Base-by-base conservation (phyloP, 805 yeast genomes). In the Ogataea ganodermae region DNA sequence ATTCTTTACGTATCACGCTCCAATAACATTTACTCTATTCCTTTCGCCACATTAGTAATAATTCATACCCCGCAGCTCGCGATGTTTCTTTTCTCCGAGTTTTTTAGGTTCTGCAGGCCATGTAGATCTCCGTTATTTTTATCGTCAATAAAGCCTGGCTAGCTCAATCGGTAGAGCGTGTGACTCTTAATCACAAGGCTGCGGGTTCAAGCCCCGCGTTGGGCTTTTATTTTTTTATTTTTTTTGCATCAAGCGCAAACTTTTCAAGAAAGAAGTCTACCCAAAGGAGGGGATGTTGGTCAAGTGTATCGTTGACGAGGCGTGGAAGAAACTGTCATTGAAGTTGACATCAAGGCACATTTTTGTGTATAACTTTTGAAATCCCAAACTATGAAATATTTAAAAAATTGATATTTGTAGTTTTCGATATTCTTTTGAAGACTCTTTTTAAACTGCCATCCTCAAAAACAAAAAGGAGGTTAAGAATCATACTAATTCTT, bases 101-200 rank as follows among this genome's bases (percentile, higher is more conserved):
- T 33, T 33, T 13, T 33, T 14, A 6, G 17, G 4, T 9, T 18
- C 7, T 17, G 17, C 35, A 21, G 16, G 12, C 4, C 9, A 6
- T 31, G 35, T 4, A n/a, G 4, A n/a, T n/a, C 21, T 14, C n/a
- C 20, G 22, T 30, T 8, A 16, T 3, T 30, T 30, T 9, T 9
- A 9, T 8, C 23, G 13, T 10, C 17, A n/a, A 28, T 13, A 4
- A 32, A 40, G 44, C 37, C 44, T 30, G 44, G 44, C 17, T 31
- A 38, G 48, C 48, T 45, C 48, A 45, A 45, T 45, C 48, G 48
- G 48, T 45, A 45, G 48, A 45, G 48, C 48, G 48, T 45, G 48
- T 45, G 48, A 45, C 48, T 45, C 48, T 45, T 45, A 45, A 45
- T 40, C 43, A 31, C 35, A 32, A 30, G 35, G 35, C 37, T 32